phyloP scores from a whole-genome alignment of 305 asterid genomes.

The Ruellia speciosa region DNA sequence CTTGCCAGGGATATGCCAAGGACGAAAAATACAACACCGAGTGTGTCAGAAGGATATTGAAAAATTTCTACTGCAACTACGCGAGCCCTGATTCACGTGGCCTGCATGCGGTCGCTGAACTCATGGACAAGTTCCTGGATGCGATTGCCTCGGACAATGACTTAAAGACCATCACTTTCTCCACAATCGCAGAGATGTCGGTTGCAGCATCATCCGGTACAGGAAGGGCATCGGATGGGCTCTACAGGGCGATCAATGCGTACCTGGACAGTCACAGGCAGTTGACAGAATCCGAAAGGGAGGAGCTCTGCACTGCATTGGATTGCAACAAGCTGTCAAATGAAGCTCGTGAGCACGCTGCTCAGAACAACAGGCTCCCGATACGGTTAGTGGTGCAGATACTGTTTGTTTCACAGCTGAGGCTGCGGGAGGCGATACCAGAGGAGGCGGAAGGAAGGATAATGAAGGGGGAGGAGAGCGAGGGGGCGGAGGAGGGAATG shows the following conservation, averaged over 20 bases:
- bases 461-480: conserved; percentile 7
- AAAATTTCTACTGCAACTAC: conserved; percentile 45
- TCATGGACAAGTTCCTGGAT: conserved; percentile 49
- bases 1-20: conserved; percentile 45
- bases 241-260: conserved; percentile 59
- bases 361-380: conserved; percentile 53
- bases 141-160: conserved; percentile 57
- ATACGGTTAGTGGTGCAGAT: conserved; percentile 61
- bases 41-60: conserved; percentile 59
- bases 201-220: conserved; percentile 39
- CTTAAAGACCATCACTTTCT: conserved; percentile 36
- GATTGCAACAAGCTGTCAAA: conserved; percentile 52
- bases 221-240: conserved; percentile 33
- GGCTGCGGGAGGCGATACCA: conserved; percentile 40
- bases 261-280: conserved; percentile 59
- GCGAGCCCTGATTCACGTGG: conserved; percentile 23
- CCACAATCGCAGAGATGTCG: conserved; percentile 43
- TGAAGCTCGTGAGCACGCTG: conserved; percentile 63
- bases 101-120: conserved; percentile 37
- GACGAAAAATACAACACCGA: conserved; percentile 51
- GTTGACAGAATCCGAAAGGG: conserved; percentile 54
- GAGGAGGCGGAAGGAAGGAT: conserved; percentile 24
- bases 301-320: conserved; percentile 44
- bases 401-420: conserved; percentile 47
- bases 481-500: conserved; percentile 25